Percentiles rank a stretch among this genome's conserved stretches.
Conservation (phyloP, 306 rosid species). For the Trichosanthes truncata region DNA sequence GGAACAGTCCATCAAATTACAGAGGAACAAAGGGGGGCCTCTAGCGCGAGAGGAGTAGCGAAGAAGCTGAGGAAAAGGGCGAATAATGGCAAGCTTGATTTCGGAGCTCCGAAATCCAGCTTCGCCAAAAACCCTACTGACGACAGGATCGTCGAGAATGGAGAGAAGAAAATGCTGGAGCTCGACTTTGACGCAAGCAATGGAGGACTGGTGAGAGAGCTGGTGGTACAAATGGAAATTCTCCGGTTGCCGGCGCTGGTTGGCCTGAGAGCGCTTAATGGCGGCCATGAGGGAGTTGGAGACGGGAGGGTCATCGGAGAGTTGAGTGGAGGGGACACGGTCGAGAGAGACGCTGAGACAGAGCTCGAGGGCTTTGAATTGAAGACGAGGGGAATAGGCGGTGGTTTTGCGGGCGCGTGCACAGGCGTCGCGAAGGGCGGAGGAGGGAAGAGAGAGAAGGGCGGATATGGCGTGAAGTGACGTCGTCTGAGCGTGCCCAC, state of each 20-base stretch:
- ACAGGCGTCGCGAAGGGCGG: constrained; percentile 72
- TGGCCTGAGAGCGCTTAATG: constrained; percentile 89
- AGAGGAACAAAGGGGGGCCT: constrained; percentile 61
- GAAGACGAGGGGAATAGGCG: constrained; percentile 76
- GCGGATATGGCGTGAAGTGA: constrained; percentile 92
- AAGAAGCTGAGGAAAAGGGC: constrained; percentile 60
- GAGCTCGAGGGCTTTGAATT: constrained; percentile 83
- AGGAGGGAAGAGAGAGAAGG: constrained; percentile 51
- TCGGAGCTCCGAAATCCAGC: constrained; percentile 99
- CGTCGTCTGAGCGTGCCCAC: constrained; percentile 84
- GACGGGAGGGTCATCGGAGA: constrained; percentile 61
- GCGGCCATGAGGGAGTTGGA: constrained; percentile 99
- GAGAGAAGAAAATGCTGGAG: constrained; percentile 73
- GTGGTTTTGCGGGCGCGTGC: constrained; percentile 68
- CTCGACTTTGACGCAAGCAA: constrained; percentile 66
- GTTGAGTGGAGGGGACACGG: constrained; percentile 58
- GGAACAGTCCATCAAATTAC: constrained; percentile 42
- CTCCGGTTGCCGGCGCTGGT: constrained; percentile 87
- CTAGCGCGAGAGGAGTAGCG: constrained; percentile 38
- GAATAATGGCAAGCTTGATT: constrained; percentile 62
- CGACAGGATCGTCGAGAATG: constrained; percentile 92
- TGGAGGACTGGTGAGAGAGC: constrained; percentile 50
- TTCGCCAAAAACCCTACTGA: constrained; percentile 83
- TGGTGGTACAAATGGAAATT: constrained; percentile 62
- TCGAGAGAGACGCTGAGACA: constrained; percentile 79